Evolutionary conservation across 1,284 basidiomycete species (phyloP), one percentile per base, ranked within the genome.

Genomic region (Somion occarium): DNA sequence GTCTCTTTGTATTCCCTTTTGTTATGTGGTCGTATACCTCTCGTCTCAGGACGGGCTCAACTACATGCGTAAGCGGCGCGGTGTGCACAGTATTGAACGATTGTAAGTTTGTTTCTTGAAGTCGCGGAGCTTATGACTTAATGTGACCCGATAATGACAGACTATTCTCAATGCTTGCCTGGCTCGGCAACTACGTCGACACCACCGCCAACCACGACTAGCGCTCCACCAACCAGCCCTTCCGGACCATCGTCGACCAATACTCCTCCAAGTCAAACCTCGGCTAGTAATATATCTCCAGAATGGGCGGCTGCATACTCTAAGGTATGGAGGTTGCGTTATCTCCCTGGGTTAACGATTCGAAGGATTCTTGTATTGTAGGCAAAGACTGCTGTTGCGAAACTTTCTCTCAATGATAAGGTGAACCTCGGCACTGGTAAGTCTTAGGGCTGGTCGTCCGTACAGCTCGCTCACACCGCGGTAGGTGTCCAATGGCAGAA

Each of bases 341-440:
- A 11, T 11, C 12, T 4, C 27, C 1, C 15, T 5, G 15, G 2
- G 13, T 20, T 11, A 30, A 23, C 23, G 3, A 24, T 5, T 15
- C 26, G 11, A 12, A 13, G 13, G 34, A 26, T 1, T 26, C 19
- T n/a, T 19, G 18, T n/a, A 41, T 19, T 15, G 18, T 24, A 79
- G 76, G 78, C 78, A 2, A 64, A 67, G 55, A 65, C 69, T 11
- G 73, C 76, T 2, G 68, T 82, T 2, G 66, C 73, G 5, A 76
- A 77, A 53, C 62, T 83, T 19, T 75, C 75, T 0, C 60, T 80
- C 4, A 61, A 67, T 25, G 78, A 83, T 51, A 82, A 82, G 58
- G 77, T 82, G 5, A 76, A 75, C 55, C 68, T 83, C 15, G 79
- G 69, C 0, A 83, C 80, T 19, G 80, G 80, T 75, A 60, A 30